Base-by-base conservation (phyloP, 2,329 filamentous ascomycete genomes). In the Didymella arachidicola region DNA sequence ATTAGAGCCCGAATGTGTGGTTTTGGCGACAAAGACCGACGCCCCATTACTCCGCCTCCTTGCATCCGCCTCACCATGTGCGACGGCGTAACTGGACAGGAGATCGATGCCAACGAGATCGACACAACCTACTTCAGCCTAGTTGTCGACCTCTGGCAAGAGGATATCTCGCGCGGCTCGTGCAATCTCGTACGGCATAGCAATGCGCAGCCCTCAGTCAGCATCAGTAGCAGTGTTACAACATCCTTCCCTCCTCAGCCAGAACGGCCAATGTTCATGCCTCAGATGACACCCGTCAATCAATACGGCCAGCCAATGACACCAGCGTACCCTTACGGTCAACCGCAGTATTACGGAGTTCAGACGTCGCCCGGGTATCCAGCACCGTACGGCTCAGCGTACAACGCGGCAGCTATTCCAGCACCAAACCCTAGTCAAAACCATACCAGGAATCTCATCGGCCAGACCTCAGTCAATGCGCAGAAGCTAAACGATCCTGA, bases 1-100 rank as follows among this genome's bases (percentile, higher is more conserved):
- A 85, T 92, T 70, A 88, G 95, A 70, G 95, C 95, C 65, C 91
- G 95, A 61, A 98, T 98, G 95, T 99, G 95, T 80, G 95, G 95
- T 7, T 99, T 98, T 80, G 95, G 95, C 62, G 95, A 99, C 81
- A 99, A 98, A 91, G 95, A 99, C 77, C 91, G 95, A 65, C 86
- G 95, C 64, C 95, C 95, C 26, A 97, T 99, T 69, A 98, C 95
- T 27, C 94, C 95, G 14, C 95, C 95, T 22, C 94, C 95, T 3
- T 97, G 94, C 77, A 90, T 98, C 51, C 86, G 90, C 63, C 85
- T 98, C 12, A 83, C 95, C 38, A 89, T 98, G 50, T 87, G 84
- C 61, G 92, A 97, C 76, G 81, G 84, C 41, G 78, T 79, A 16
- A 93, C 91, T 0, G 89, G 90, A 22, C 88, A 92, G 71, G 92